Conservation (phyloP, 257 asterid species). For the Schizonepeta tenuifolia region DNA sequence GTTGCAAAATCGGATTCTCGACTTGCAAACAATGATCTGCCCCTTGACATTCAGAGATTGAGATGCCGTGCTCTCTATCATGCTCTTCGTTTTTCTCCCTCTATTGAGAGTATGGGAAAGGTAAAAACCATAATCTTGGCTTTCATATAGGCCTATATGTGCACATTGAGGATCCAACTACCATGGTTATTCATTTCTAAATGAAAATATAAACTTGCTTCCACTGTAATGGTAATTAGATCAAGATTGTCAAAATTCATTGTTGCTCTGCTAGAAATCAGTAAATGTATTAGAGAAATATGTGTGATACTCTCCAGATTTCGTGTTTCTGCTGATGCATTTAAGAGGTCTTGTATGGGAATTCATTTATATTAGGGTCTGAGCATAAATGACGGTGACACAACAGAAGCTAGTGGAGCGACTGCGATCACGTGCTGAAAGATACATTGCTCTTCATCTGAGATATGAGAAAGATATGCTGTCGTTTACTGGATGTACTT, state of each 20-base stretch:
- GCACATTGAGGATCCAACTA: conserved; percentile 30
- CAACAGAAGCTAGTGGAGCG: conserved; percentile 97
- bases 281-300: conserved; percentile 1
- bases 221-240: neutral
- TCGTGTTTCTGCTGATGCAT: conserved; percentile 43
- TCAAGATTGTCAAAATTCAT: conserved; percentile 13
- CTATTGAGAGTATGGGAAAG: conserved; percentile 85
- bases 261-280: conserved; percentile 17
- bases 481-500: conserved; percentile 93
- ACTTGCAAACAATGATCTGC: conserved; percentile 94
- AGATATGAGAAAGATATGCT: conserved; percentile 98
- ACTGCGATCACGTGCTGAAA: conserved; percentile 65
- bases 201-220: conserved; percentile 8
- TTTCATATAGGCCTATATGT: conserved; percentile 27
- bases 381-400: conserved; percentile 82
- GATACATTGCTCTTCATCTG: conserved; percentile 88
- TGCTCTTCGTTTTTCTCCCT: conserved; percentile 81
- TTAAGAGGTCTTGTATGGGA: conserved; percentile 66
- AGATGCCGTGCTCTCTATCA: conserved; percentile 93
- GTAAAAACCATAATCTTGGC: conserved; percentile 47
- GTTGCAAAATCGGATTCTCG: conserved; percentile 95
- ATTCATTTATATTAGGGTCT: conserved; percentile 74
- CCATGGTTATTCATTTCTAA: conserved; percentile 8
- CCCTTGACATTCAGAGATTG: conserved; percentile 93
- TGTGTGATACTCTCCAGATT: conserved; percentile 21